phyloP scores from a whole-genome alignment of 228 moss, liverwort and hornwort genomes.

The Sphagnum magellanicum region DNA sequence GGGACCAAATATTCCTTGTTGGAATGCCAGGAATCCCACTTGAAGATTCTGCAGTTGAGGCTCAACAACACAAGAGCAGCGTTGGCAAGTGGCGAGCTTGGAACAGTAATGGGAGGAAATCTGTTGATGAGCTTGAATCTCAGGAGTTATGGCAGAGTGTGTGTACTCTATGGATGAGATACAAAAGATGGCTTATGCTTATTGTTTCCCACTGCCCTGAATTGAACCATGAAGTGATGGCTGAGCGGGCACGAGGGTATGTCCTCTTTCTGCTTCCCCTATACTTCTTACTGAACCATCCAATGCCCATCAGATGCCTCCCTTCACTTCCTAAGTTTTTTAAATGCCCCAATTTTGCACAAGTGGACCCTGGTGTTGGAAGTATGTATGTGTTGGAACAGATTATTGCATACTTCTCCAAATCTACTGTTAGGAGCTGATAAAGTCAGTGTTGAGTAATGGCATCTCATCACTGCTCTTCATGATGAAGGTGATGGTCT shows the following conservation, averaged over 20 bases:
- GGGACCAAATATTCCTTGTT: neutral
- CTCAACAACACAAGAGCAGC: too few species aligned
- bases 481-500: too few species aligned
- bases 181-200: slow-evolving; percentile 46
- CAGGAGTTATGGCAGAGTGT: slow-evolving; percentile 44
- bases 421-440: too few species aligned
- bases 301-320: neutral
- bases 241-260: slow-evolving; percentile 44
- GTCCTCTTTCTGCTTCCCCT: neutral
- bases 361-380: neutral
- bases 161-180: slow-evolving; percentile 38
- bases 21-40: neutral
- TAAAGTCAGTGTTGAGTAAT: too few species aligned
- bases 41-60: neutral
- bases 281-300: neutral
- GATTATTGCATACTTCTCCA: neutral
- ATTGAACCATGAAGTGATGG: slow-evolving; percentile 54
- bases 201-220: slow-evolving; percentile 50
- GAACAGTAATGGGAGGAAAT: too few species aligned
- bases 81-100: too few species aligned
- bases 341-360: neutral
- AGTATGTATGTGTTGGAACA: neutral
- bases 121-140: slow-evolving; percentile 26
- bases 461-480: too few species aligned
- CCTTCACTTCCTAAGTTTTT: too few species aligned